phyloP scores from a whole-genome alignment of 495 filamentous ascomycete species.

The Stereocaulon alpinum region DNA sequence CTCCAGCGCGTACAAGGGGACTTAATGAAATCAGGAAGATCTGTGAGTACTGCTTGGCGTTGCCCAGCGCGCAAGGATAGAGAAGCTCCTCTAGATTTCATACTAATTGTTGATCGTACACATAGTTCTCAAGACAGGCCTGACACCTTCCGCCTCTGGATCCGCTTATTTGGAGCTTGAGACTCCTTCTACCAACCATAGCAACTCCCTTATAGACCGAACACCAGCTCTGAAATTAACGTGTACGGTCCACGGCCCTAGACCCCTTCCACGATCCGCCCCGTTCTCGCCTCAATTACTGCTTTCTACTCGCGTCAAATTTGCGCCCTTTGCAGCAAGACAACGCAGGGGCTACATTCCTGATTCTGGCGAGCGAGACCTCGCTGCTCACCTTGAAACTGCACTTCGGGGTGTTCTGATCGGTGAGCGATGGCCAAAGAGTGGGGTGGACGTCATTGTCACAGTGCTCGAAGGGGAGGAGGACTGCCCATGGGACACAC shows the following conservation, averaged over 20 bases:
- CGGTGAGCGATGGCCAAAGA: slow-evolving; percentile 92
- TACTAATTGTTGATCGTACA: background rate
- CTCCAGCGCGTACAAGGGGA: slow-evolving; percentile 41
- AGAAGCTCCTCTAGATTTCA: background rate
- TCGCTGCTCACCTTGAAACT: slow-evolving; percentile 82
- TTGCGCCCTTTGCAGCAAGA: slow-evolving; percentile 82
- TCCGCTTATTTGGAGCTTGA: slow-evolving; percentile 90
- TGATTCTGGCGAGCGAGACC: slow-evolving; percentile 76
- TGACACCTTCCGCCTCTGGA: slow-evolving; percentile 87
- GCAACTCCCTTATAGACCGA: slow-evolving; percentile 37
- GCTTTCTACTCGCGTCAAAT: slow-evolving; percentile 86
- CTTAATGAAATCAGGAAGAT: slow-evolving; percentile 67
- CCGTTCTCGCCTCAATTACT: slow-evolving; percentile 85
- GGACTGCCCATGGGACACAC: slow-evolving; percentile 50
- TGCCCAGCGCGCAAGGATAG: background rate
- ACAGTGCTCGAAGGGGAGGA: slow-evolving; percentile 88
- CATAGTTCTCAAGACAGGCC: slow-evolving; percentile 77
- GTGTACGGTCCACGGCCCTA: slow-evolving; percentile 86
- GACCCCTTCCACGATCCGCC: slow-evolving; percentile 78
- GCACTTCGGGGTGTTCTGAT: slow-evolving; percentile 83
- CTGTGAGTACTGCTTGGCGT: slow-evolving; percentile 46
- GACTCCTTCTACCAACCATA: slow-evolving; percentile 37
- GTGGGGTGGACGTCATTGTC: slow-evolving; percentile 81
- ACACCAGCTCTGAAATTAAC: slow-evolving; percentile 72
- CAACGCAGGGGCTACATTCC: slow-evolving; percentile 78